phyloP scores from a whole-genome alignment of 345 rosid species.

The Acer campestre region DNA sequence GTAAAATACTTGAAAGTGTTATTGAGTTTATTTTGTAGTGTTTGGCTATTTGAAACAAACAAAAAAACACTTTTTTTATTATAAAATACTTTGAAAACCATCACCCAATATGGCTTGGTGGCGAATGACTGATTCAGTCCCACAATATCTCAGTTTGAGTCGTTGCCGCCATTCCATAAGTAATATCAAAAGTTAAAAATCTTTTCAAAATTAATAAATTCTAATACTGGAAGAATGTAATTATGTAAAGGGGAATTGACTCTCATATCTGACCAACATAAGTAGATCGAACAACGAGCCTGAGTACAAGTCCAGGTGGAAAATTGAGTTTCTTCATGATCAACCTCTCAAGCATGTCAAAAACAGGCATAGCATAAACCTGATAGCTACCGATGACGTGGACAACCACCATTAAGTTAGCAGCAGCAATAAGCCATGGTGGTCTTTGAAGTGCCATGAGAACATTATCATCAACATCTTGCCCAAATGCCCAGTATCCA shows the following conservation, averaged over 20 bases:
- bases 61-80: no score
- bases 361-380: constrained; percentile 98
- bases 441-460: constrained; percentile 63
- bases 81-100: no score
- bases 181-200: no score
- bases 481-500: constrained; percentile 86
- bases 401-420: constrained; percentile 91
- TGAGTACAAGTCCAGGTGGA: constrained; percentile 57
- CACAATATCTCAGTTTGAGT: no score
- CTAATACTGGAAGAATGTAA: neutral
- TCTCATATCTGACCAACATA: constrained; percentile 69
- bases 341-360: constrained; percentile 66
- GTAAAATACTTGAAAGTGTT: no score
- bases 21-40: no score
- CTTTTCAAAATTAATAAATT: neutral
- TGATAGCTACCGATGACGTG: constrained; percentile 97
- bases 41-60: no score
- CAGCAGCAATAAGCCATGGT: constrained; percentile 87
- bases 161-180: no score
- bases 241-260: no score
- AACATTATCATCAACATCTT: constrained; percentile 83
- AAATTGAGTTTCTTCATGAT: constrained; percentile 55
- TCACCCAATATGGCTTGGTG: no score
- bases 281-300: constrained; percentile 70
- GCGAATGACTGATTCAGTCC: no score